Base-by-base conservation (phyloP, 306 rosid species). In the Acacia crassicarpa region DNA sequence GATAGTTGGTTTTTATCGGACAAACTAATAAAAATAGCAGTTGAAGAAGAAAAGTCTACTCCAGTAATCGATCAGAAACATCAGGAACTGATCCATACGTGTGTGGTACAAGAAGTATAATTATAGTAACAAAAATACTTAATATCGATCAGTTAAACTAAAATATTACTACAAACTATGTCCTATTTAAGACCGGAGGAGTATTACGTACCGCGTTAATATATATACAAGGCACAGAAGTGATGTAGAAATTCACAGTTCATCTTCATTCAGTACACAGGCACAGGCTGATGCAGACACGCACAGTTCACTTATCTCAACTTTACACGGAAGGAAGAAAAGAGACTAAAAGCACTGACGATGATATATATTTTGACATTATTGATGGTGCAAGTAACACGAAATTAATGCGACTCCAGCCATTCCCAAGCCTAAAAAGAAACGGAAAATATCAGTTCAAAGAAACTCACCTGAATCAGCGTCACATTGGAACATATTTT, bases 401-500 rank as follows among this genome's bases (percentile, higher is more conserved):
- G 83, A 49, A 74, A 56, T 56, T 7, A 20, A 69, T 22, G 74
- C 27, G 46, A 71, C 49, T 81, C 85, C 81, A 78, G 41, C 41
- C 53, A 48, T 48, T 81, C 75, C 38, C 83, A 56, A n/a, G 44
- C 68, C 45, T 41, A 82, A 51, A 72, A 72, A 27, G 77, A 61
- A 79, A 41, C 7, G 23, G 4, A 83, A 32, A 40, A 69, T 69
- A 84, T 79, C 49, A 79, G 83, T 71, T 38, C 7, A 78, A 78
- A 71, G 77, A 69, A 81, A 82, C 79, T 82, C 33, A 86, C 84
- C 90, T 66, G 78, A 78, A 81, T 75, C 17, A 49, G 78, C 67
- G 86, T 72, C 33, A 81, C 33, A 33, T 78, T 30, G 58, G 79
- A 80, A 82, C 63, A 77, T 46, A 71, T 56, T 69, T 12, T 61